Evolutionary conservation across 208 protist genomes (phyloP).

Genomic region (Trichomonas vaginalis): DNA sequence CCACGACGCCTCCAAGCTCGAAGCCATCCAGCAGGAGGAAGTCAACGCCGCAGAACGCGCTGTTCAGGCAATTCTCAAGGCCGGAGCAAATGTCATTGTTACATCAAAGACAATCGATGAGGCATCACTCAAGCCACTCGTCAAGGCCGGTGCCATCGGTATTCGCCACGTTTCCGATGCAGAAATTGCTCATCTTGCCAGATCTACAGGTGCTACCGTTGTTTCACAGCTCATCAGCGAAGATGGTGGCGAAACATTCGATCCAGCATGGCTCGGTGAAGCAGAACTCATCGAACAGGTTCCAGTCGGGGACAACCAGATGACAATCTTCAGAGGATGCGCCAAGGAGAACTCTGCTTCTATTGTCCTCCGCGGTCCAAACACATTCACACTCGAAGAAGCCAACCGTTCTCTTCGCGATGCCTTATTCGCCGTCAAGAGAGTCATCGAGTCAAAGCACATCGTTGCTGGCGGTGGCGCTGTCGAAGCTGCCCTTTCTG

Average conservation of each 20-base stretch:
- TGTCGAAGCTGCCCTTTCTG: constrained; percentile 87
- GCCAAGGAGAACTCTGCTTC: constrained; percentile 55
- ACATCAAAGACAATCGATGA: constrained; percentile 98
- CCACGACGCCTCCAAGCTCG: background rate
- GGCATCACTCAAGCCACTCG: constrained; percentile 66
- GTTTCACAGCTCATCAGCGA: constrained; percentile 25
- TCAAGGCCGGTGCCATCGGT: background rate
- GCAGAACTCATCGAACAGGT: constrained; percentile 19
- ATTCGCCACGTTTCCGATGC: background rate
- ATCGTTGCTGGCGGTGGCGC: constrained; percentile 92
- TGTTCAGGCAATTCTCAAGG: background rate
- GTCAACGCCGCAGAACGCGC: background rate
- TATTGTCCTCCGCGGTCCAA: constrained; percentile 92
- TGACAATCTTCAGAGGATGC: constrained; percentile 67
- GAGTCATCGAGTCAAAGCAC: constrained; percentile 79
- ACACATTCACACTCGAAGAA: constrained; percentile 59
- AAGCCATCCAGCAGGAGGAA: background rate
- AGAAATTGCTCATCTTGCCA: background rate
- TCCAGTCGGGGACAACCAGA: constrained; percentile 66
- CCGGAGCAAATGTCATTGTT: constrained; percentile 94
- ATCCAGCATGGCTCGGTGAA: constrained; percentile 23
- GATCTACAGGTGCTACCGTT: constrained; percentile 37
- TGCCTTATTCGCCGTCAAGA: constrained; percentile 89
- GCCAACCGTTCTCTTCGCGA: constrained; percentile 72
- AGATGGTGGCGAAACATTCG: constrained; percentile 27